Base-by-base conservation (phyloP, 495 filamentous ascomycete species). In the Penicillium odoratum region DNA sequence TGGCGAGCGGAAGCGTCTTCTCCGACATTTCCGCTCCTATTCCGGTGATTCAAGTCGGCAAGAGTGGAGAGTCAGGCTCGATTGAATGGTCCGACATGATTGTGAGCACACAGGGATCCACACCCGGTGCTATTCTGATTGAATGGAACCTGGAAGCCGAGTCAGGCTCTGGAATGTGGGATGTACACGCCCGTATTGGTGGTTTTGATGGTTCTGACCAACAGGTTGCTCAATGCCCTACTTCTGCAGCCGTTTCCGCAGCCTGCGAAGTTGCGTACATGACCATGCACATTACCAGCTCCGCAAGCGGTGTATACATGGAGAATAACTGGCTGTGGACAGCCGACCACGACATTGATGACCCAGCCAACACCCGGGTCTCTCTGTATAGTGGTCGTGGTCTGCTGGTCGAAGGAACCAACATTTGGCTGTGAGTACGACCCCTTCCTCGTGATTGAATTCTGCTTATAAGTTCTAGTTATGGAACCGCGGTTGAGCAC, bases 401-500 rank as follows among this genome's bases (percentile, higher is more conserved):
- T 1, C 64, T 91, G 38, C 62, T 87, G 5, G 69, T 86, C 29
- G 85, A 90, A 66, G 81, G 80, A 38, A 67, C 65, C 11, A 77
- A 69, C 11, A 66, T 83, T 40, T 88, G 88, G 88, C 72, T 89
- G 74, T 76, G 61, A 67, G 74, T 66, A 38, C 31, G 13, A n/a
- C 5, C 4, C 8, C 18, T 3, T 13, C 16, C 1, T 5, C 3
- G 1, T 25, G 48, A 21, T 11, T 26, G 6, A 18, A 11, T 53
- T 15, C 25, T 15, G 44, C 62, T 68, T n/a, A 67, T 51, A 21
- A n/a, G 2, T 55, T 53, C 1, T 31, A 76, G 74, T 15, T 75
- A 83, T 45, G 91, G 90, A 48, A 93, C 90, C 0, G 80, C 81
- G 0, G 85, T 85, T 5, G 91, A 96, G 72, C 91, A 96, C 71